These are phyloP conservation scores for Lipomyces starkeyi DNA, from an alignment of 805 yeast species.

Conservation along the genomic window DNA sequence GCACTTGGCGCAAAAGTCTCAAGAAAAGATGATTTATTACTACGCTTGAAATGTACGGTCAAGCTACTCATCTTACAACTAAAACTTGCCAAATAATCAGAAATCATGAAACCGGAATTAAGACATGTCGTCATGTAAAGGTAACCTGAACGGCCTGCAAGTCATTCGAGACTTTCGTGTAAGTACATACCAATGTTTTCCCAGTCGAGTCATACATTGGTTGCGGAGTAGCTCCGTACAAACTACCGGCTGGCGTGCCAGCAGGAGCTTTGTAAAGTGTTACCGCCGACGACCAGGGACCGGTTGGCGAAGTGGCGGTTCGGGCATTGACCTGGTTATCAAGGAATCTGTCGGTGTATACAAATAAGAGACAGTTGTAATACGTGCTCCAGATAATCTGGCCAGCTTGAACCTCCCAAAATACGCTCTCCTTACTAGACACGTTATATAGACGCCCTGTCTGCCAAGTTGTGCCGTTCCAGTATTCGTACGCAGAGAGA, in stretches of 20 bases:
- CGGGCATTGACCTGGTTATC: conserved; percentile 6
- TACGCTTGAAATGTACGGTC: no score
- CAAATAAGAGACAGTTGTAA: conserved; percentile 8
- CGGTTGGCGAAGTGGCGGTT: conserved; percentile 4
- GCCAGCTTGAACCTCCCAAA: conserved; percentile 7
- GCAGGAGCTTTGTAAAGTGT: conserved; percentile 8
- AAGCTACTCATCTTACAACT: no score
- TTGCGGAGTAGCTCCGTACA: conserved; percentile 9
- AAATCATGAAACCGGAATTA: neutral
- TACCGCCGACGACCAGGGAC: conserved; percentile 11
- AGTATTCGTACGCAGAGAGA: conserved; percentile 9
- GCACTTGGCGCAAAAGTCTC: no score
- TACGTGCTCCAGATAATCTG: conserved; percentile 8
- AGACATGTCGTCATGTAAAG: neutral
- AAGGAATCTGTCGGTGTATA: conserved; percentile 4
- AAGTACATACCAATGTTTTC: conserved; percentile 11
- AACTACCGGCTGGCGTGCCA: conserved; percentile 1
- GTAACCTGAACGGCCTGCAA: conserved; percentile 4
- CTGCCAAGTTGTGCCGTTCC: conserved; percentile 11
- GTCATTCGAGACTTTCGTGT: conserved; percentile 9
- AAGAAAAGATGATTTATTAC: no score
- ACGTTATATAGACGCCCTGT: conserved; percentile 2
- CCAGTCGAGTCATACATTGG: conserved; percentile 7
- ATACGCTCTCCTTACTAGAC: conserved; percentile 2
- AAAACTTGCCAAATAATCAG: no score